Conservation (phyloP, 805 yeast genomes). For the Grigorovia yakushimaensis region DNA sequence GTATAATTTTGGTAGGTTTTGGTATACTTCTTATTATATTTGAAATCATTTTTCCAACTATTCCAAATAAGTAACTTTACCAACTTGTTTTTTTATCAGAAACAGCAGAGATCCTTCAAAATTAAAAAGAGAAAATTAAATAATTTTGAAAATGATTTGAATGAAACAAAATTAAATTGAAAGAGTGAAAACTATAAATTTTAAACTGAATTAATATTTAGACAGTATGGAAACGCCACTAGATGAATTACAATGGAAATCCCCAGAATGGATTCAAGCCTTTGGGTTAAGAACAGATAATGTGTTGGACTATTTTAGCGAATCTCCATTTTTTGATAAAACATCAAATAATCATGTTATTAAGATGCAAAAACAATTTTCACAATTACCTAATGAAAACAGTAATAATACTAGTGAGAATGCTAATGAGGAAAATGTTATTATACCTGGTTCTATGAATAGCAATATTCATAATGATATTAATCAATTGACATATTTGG, state of each 20-base stretch:
- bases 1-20: constrained; percentile 42
- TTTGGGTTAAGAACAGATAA: constrained; percentile 81
- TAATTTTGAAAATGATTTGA: too few relatives aligned
- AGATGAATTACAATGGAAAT: constrained; percentile 93
- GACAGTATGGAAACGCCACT: constrained; percentile 34
- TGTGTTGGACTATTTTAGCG: constrained; percentile 85
- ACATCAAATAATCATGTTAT: constrained; percentile 90
- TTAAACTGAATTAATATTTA: too few relatives aligned
- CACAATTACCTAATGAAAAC: constrained; percentile 14
- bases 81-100: too few relatives aligned
- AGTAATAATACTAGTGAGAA: neutral
- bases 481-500: constrained; percentile 13
- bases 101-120: too few relatives aligned
- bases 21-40: constrained; percentile 26
- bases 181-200: too few relatives aligned
- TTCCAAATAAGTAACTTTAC: too few relatives aligned
- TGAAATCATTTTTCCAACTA: neutral
- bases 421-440: neutral
- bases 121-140: too few relatives aligned
- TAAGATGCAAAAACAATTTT: constrained; percentile 88
- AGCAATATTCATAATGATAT: neutral
- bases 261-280: constrained; percentile 94
- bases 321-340: constrained; percentile 91
- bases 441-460: neutral
- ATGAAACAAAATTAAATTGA: constrained; percentile 1